Evolutionary conservation across 768 basidiomycete species (phyloP), one percentile per base, ranked within the genome.

Genomic region (Nidularia pulvinata): DNA sequence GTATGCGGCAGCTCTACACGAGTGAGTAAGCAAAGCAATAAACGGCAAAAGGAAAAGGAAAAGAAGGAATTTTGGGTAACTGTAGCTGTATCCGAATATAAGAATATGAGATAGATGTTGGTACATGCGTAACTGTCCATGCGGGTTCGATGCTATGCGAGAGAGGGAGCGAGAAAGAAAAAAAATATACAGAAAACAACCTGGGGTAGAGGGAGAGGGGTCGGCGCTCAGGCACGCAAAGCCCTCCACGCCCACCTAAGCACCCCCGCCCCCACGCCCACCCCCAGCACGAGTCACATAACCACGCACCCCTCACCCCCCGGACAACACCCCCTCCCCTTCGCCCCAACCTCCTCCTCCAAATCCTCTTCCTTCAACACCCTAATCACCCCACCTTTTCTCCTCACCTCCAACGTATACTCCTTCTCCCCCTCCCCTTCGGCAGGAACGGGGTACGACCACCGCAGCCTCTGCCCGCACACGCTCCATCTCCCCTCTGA

Each of bases 401-500:
- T 60, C 57, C 52, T 62, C 46, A 69, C 66, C 59, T 69, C 64
- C 33, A 70, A 55, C 44, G 68, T 68, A 54, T 74, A 71, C 64
- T 75, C 70, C 61, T 59, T 61, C 52, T 61, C 65, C 7, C 36
- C 58, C 46, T 69, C 65, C 9, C 68, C 71, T 46, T 59, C 58
- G 43, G 46, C 55, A 3, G 77, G 78, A 7, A 75, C 75, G 51
- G 74, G 74, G 59, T 83, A 82, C 79, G 78, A 81, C 82, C 82
- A 83, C 61, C 70, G 67, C 48, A 83, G 53, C 51, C 65, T 70
- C 67, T 83, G 82, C 4, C 82, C 81, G 35, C 75, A 68, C 13
- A 81, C 66, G 39, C 59, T 61, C 72, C 73, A 80, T 48, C 63
- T 60, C 33, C 82, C 81, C 5, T 59, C 61, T 39, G 74, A 77